These are phyloP conservation scores for Sodiomyces alkalinus DNA, from an alignment of 2,329 filamentous ascomycete species.

Conservation along the genomic window DNA sequence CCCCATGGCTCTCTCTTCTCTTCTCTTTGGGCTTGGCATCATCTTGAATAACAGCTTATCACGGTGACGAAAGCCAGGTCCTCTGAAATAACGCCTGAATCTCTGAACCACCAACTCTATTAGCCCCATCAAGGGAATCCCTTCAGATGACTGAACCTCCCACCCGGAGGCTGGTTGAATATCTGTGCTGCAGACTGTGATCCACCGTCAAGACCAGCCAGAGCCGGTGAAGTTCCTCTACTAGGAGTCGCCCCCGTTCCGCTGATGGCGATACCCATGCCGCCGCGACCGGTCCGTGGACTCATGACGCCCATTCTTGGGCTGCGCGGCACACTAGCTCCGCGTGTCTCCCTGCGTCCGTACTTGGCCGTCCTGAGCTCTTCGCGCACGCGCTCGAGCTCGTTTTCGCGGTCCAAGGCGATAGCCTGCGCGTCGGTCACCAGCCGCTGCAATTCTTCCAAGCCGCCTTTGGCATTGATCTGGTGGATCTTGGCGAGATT, in stretches of 20 bases:
- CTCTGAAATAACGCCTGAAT: no score
- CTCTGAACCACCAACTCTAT: no score
- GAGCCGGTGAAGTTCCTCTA: constrained; percentile 35
- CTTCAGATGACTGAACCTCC: constrained; percentile 28
- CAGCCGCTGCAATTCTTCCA: constrained; percentile 18
- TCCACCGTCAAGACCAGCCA: no score
- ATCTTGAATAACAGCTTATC: no score
- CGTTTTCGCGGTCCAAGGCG: constrained; percentile 33
- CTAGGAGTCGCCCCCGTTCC: constrained; percentile 17
- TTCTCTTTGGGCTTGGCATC: no score
- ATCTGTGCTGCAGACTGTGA: constrained; percentile 24
- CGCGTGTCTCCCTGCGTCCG: constrained; percentile 38
- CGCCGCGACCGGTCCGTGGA: constrained; percentile 21
- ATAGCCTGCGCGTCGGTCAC: constrained; percentile 25
- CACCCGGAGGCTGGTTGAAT: constrained; percentile 21
- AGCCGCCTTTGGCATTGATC: constrained; percentile 23
- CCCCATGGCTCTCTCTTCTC: no score
- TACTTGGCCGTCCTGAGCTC: constrained; percentile 32
- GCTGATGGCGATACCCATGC: no score
- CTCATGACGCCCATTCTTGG: constrained; percentile 40
- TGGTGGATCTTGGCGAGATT: constrained; percentile 32
- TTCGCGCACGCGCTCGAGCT: constrained; percentile 30
- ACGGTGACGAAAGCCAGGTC: no score
- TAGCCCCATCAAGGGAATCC: constrained; percentile 14
- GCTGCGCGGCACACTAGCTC: constrained; percentile 40